Percentiles rank a stretch among this genome's conserved stretches.
Conservation (phyloP, 1,284 basidiomycete species). For the Phellopilus nigrolimitatus region DNA sequence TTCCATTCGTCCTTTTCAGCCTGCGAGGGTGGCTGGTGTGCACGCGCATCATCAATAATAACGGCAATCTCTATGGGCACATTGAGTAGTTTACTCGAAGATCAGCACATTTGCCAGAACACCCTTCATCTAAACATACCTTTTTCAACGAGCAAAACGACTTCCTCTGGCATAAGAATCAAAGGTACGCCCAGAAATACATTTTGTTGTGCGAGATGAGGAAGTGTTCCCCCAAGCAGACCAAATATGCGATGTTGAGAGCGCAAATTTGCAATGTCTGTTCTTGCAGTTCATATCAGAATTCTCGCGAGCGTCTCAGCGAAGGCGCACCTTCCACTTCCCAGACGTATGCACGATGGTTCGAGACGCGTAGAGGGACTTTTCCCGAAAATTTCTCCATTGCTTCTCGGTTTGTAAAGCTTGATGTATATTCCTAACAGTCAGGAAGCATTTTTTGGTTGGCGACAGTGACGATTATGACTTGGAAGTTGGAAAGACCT, state of each 20-base stretch:
- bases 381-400: slow-evolving; percentile 20
- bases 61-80: slow-evolving; percentile 74
- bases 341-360: slow-evolving; percentile 74
- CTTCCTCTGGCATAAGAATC: slow-evolving; percentile 88
- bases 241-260: slow-evolving; percentile 82
- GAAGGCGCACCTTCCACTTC: slow-evolving; percentile 58
- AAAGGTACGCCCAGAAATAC: slow-evolving; percentile 91
- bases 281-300: too few species aligned
- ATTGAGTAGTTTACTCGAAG: too few species aligned
- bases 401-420: too few species aligned
- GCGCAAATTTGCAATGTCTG: slow-evolving; percentile 77
- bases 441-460: too few species aligned
- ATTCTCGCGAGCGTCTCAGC: slow-evolving; percentile 12
- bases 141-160: slow-evolving; percentile 78
- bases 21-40: slow-evolving; percentile 55
- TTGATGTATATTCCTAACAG: too few species aligned
- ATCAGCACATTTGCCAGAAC: too few species aligned
- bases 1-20: slow-evolving; percentile 55
- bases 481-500: too few species aligned
- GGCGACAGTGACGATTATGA: too few species aligned
- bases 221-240: slow-evolving; percentile 84
- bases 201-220: slow-evolving; percentile 95
- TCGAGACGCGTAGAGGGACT: slow-evolving; percentile 56
- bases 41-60: slow-evolving; percentile 68
- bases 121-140: too few species aligned